Evolutionary conservation across 371 early-diverging fungal genomes (phyloP), one percentile per base, ranked within the genome.

Genomic region (Apophysomyces ossiformis): DNA sequence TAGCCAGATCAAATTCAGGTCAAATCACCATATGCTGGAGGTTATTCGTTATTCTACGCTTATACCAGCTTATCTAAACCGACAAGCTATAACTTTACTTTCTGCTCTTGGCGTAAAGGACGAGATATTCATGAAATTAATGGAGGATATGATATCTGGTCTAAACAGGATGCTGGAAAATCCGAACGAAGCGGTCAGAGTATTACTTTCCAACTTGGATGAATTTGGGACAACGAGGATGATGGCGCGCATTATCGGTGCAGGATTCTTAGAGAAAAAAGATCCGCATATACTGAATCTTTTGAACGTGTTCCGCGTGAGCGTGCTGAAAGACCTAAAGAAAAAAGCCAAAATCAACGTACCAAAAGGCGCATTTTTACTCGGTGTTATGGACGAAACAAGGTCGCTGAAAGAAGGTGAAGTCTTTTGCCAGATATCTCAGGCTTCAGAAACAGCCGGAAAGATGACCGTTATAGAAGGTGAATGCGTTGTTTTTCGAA

Each of bases 311-410:
- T 85, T 86, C 64, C 74, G 82, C n/a, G 71, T 85, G 4, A 81
- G 65, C 46, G 67, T 79, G 60, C 71, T 93, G 45, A 86, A 85
- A 46, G 89, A 89, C 35, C 67, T 94, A 5, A 85, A 89, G 64
- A 78, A 87, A 62, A 89, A 88, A 63, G 89, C 92, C 0, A 85
- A 88, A 44, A 88, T 96, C 60, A 76, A 69, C 60, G 87, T 94
- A 0, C 85, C 85, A 0, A 70, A 90, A 5, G 90, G 92, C 2
- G 89, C 88, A 3, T 78, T 79, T 37, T 73, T 95, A 5, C 72
- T 93, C 5, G 96, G 96, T 8, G 88, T 94, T 1, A 66, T 92
- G 68, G 96, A 96, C 67, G 95, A 95, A 69, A 86, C 85, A 2
- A 81, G 75, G 0, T 69, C 77, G 0, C 67, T 96, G 13, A 74